Base-by-base conservation (phyloP, 1,284 basidiomycete genomes). In the Moniliophthora roreri region DNA sequence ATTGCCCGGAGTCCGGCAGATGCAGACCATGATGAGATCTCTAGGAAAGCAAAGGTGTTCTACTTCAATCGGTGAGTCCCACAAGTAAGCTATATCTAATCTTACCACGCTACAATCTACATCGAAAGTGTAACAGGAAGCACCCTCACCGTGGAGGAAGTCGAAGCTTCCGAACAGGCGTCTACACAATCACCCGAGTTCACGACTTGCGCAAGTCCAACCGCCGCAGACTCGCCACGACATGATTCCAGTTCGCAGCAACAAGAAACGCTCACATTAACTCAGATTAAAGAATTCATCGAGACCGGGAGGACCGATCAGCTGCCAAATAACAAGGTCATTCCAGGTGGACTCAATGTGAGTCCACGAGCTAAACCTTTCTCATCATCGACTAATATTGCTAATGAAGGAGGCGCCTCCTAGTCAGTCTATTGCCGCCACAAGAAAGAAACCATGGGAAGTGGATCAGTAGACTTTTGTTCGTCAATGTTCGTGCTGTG, bases 271-370 rank as follows among this genome's bases (percentile, higher is more conserved):
- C 69, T 90, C 51, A 80, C 82, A 0, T 85, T 91, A 59, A 73
- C 80, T 1, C 82, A 91, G 65, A 69, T 91, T 45, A 80, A 87
- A 60, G 75, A 75, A 39, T 72, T 91, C 52, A 87, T 91, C 54
- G 81, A 88, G 61, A 74, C 84, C 32, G 87, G 87, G 23, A 81
- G 77, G 58, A 79, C 81, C 1, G 85, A 88, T 60, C 70, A 84
- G 63, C 89, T 91, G 26, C 89, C 89, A 1, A 88, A 91, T 61
- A 91, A 90, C 64, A 86, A 84, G 56, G 55, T 74, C 40, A 88
- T 91, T 47, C 81, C 85, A 0, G 75, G 84, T 32, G 70, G 67
- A 2, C 61, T 90, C 32, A 86, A 84, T 67, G 88, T 89, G 62
- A 51, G 81, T 44, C 40, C 28, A 44, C 37, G 48, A 39, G 15